These are phyloP conservation scores for Cryphonectria radicalis DNA, from an alignment of 2,329 filamentous ascomycete species.

Conservation along the genomic window DNA sequence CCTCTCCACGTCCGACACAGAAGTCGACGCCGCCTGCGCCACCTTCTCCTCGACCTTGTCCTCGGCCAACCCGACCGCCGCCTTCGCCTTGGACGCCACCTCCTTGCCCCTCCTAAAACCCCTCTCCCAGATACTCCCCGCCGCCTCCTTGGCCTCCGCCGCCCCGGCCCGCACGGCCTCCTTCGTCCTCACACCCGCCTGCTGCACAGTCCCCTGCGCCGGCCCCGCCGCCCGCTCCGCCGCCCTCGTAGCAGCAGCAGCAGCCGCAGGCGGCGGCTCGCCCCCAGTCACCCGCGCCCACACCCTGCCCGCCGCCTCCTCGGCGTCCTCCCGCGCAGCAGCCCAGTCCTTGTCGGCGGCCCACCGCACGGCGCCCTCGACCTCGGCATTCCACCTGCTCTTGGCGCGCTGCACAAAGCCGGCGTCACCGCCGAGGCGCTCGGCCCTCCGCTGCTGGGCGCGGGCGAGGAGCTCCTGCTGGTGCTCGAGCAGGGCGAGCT, in stretches of 20 bases:
- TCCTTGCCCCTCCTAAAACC: conserved; percentile 48
- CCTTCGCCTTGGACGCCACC: conserved; percentile 44
- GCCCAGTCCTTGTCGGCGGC: conserved; percentile 70
- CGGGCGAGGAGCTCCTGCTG: conserved; percentile 29
- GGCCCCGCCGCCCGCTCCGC: conserved; percentile 36
- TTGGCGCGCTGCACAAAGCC: conserved; percentile 70
- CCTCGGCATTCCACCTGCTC: conserved; percentile 77
- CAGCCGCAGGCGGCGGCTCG: conserved; percentile 31
- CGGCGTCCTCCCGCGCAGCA: conserved; percentile 62
- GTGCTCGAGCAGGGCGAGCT: conserved; percentile 28
- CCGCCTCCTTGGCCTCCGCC: conserved; percentile 43
- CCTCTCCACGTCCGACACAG: conserved; percentile 48
- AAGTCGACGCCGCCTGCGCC: conserved; percentile 33
- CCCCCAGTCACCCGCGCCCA: conserved; percentile 47
- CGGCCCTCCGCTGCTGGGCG: conserved; percentile 18
- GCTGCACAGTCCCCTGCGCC: conserved; percentile 30
- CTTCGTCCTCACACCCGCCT: conserved; percentile 36
- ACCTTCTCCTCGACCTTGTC: conserved; percentile 40
- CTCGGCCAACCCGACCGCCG: conserved; percentile 42
- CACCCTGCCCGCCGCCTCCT: conserved; percentile 51
- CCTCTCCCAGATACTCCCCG: conserved; percentile 45
- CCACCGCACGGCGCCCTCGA: conserved; percentile 68
- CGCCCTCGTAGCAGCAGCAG: conserved; percentile 40
- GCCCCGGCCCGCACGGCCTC: conserved; percentile 37
- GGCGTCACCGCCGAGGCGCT: conserved; percentile 39